Evolutionary conservation across 2,329 filamentous ascomycete species (phyloP), one percentile per base, ranked within the genome.

Genomic region (Clarireedia monteithiana): DNA sequence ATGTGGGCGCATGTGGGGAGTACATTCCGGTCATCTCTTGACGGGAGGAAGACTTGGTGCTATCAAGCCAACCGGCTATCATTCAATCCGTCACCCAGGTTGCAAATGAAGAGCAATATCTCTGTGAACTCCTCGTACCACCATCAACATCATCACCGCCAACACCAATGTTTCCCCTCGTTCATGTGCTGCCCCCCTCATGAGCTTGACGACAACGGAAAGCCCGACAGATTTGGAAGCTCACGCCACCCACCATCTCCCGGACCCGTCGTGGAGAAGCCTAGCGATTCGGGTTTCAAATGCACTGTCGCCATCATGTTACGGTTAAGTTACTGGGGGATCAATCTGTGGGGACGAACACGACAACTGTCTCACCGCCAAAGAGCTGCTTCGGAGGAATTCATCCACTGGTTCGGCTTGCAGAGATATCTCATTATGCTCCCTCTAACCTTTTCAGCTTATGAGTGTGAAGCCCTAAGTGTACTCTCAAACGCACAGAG

Each of bases 181-280:
- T 30, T 10, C 10, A 10, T 30, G 6, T 30, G 27, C 27, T 30
- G 6, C 27, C 9, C 27, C 27, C 27, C 27, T 30, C 27, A 30
- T 30, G 27, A 30, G 6, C 10, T 30, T 4, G 27, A 30, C 27
- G 27, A 53, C 20, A 38, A 53, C 30, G 30, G 30, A 47, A 24
- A 48, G 39, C 20, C 44, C 36, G 27, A 39, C 27, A 30, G 27
- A 30, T 30, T 10, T 30, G 27, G 45, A n/a, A 54, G 51, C 45
- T 49, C 45, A 54, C 51, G 45, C 51, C 51, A 54, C 44, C 51
- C 50, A 54, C 20, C 51, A 40, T 48, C 26, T 39, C 45, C 27
- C 45, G 34, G n/a, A 23, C 38, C 50, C 30, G 23, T 34, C 51
- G 36, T 54, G 51, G 51, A 54, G 51, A 54, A 54, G 15, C 51